Conservation (phyloP, 2,329 filamentous ascomycete genomes). For the Pseudocercospora musae region DNA sequence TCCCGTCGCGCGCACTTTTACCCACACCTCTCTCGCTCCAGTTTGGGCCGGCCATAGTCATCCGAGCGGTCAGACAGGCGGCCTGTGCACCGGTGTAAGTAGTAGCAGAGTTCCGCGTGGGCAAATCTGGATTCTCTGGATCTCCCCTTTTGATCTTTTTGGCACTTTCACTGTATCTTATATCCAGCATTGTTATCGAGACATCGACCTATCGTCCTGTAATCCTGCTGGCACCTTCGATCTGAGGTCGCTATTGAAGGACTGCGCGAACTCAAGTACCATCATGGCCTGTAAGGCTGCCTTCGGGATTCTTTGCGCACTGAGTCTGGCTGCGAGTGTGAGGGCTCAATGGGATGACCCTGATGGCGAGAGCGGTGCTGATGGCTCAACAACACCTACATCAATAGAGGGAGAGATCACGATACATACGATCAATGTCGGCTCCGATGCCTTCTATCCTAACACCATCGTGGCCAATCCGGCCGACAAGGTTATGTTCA, state of each 20-base stretch:
- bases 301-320: neutral
- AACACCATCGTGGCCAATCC: slow-evolving; percentile 36
- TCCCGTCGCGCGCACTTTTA: neutral
- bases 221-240: too few species aligned
- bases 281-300: neutral
- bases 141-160: neutral
- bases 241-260: neutral
- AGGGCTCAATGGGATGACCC: slow-evolving; percentile 1
- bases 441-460: slow-evolving; percentile 38
- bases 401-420: slow-evolving; percentile 20
- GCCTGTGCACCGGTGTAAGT: neutral
- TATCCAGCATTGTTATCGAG: neutral
- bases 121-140: neutral
- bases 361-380: slow-evolving; percentile 2
- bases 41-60: neutral
- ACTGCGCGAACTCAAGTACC: neutral
- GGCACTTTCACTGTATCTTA: neutral
- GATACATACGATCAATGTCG: slow-evolving; percentile 38
- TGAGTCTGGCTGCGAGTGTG: neutral
- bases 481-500: slow-evolving; percentile 43
- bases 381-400: neutral
- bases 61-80: neutral
- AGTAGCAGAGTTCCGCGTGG: neutral
- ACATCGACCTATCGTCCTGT: neutral
- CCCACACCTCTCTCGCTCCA: neutral